phyloP scores from a whole-genome alignment of 1,139 yeast genomes.

The Taiozyma sp. region DNA sequence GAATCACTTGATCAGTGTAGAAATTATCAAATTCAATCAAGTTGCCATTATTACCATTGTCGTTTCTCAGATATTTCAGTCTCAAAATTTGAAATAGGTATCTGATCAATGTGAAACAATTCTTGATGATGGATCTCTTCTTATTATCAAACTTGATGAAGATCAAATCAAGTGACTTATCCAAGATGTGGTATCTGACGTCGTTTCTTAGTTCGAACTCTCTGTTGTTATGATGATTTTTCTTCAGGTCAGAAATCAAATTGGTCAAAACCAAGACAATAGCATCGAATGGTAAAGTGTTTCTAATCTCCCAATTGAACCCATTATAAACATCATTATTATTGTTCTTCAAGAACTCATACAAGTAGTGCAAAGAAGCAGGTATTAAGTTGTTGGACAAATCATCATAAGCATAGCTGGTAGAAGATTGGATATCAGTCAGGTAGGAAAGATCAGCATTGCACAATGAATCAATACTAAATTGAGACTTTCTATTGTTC shows the following conservation, averaged over 20 bases:
- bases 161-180: constrained; percentile 26
- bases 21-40: constrained; percentile 19
- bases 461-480: constrained; percentile 16
- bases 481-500: constrained; percentile 20
- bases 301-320: constrained; percentile 55
- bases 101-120: constrained; percentile 26
- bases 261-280: constrained; percentile 47
- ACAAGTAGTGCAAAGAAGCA: constrained; percentile 50
- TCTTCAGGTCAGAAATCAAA: constrained; percentile 47
- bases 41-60: constrained; percentile 5
- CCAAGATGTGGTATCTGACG: constrained; percentile 25
- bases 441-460: constrained; percentile 1
- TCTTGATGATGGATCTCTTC: constrained; percentile 26
- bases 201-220: constrained; percentile 25
- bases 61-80: constrained; percentile 22
- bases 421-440: not conserved
- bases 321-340: constrained; percentile 27
- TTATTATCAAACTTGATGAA: constrained; percentile 26
- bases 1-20: constrained; percentile 22
- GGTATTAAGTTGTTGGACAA: constrained; percentile 50
- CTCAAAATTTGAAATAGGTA: constrained; percentile 26
- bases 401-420: constrained; percentile 36
- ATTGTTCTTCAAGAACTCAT: constrained; percentile 37
- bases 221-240: constrained; percentile 22
- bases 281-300: constrained; percentile 57